These are phyloP conservation scores for Cornus florida DNA, from an alignment of 148 eudicot species.

Conservation along the genomic window DNA sequence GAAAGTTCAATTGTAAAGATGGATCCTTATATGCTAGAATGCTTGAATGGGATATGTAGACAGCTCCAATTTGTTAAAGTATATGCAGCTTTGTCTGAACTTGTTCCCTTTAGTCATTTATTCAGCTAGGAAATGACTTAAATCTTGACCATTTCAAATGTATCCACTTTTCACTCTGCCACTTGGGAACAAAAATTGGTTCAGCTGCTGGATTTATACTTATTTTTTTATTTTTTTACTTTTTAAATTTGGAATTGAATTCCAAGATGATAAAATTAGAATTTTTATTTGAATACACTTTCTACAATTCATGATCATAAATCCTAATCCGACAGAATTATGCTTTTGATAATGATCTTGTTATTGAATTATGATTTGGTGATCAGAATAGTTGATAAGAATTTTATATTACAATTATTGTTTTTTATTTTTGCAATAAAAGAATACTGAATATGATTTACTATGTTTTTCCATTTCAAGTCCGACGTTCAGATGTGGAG, in stretches of 20 bases:
- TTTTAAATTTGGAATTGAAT: no score
- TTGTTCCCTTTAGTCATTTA: background rate
- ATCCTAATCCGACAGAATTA: background rate
- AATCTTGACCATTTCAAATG: background rate
- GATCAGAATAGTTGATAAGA: background rate
- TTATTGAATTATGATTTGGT: background rate
- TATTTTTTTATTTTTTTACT: background rate
- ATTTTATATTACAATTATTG: no score
- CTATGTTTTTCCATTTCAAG: background rate
- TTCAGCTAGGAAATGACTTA: slow-evolving; percentile 1
- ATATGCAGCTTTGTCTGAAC: background rate
- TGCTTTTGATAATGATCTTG: background rate
- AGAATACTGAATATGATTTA: no score
- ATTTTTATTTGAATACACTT: background rate
- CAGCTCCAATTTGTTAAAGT: background rate
- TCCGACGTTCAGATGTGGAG: no score
- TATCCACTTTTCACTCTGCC: background rate
- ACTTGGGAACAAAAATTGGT: background rate
- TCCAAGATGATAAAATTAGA: background rate
- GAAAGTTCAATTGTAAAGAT: slow-evolving; percentile 1
- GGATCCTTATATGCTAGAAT: background rate
- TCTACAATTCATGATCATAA: background rate
- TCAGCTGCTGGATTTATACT: background rate
- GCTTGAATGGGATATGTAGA: background rate
- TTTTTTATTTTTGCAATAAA: background rate